Percentiles rank a stretch among this genome's conserved stretches.
Evolutionary conservation across 1,284 basidiomycete genomes (phyloP).

Genomic region (Trichosporon asahii): DNA sequence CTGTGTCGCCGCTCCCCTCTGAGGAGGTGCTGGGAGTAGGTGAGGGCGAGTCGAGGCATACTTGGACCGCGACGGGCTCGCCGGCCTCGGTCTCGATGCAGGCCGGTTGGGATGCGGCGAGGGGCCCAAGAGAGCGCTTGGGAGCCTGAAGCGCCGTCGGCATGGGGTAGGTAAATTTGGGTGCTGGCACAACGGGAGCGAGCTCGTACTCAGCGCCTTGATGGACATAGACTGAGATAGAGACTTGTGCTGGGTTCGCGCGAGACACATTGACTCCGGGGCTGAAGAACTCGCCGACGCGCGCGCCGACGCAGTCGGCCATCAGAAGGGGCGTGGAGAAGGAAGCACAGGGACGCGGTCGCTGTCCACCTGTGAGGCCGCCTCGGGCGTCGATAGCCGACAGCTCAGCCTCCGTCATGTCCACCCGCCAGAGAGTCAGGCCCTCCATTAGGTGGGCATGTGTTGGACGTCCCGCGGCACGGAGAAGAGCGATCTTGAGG

Average conservation of each 20-base stretch:
- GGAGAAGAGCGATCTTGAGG: constrained; percentile 40
- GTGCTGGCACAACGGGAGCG: constrained; percentile 14
- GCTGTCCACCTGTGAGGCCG: constrained; percentile 39
- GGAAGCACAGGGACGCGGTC: constrained; percentile 39
- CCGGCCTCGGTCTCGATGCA: neutral
- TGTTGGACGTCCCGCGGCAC: constrained; percentile 31
- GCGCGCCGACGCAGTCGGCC: constrained; percentile 8
- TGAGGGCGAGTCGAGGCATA: constrained; percentile 7
- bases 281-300: constrained; percentile 40
- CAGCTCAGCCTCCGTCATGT: constrained; percentile 45
- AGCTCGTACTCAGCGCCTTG: constrained; percentile 19
- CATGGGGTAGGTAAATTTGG: constrained; percentile 27
- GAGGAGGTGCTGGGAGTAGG: neutral
- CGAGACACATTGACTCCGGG: constrained; percentile 15
- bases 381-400: constrained; percentile 42
- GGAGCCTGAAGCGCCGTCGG: constrained; percentile 1
- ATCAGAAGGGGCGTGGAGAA: constrained; percentile 19
- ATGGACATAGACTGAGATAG: constrained; percentile 44
- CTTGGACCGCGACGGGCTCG: neutral
- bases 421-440: constrained; percentile 44
- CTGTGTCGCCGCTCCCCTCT: neutral
- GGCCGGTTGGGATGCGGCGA: neutral
- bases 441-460: constrained; percentile 24
- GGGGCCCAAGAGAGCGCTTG: neutral
- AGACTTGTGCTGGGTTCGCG: constrained; percentile 40